Evolutionary conservation across 2,329 filamentous ascomycete species (phyloP), one percentile per base, ranked within the genome.

Genomic region (Aaosphaeria arxii): DNA sequence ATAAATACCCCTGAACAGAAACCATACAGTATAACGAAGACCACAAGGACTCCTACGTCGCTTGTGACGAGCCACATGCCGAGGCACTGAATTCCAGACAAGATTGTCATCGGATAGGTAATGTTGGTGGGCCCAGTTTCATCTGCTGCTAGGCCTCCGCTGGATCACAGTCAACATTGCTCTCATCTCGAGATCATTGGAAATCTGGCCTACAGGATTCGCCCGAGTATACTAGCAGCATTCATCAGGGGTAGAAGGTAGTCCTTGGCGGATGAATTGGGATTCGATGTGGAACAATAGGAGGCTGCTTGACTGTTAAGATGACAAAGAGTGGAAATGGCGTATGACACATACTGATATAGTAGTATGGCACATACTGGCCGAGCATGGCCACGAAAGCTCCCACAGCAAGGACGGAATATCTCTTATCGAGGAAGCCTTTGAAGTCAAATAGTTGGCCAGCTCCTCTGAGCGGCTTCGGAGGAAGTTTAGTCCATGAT

Each of bases 1-100:
- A 51, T 48, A 35, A 51, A 51, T 13, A 51, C 31, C 5, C 49
- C 49, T 11, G 49, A 48, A 11, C 45, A 45, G 30, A 51, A 48
- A n/a, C 49, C 49, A 32, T 51, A 51, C 6, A 51, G 42, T 17
- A 17, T 30, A 17, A 38, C 42, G 29, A 51, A 51, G 24, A 33
- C 42, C n/a, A 51, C 11, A 7, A 51, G 28, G 11, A 45, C 40
- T 24, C n/a, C 32, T 7, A 45, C 7, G 30, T 33, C 17, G n/a
- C 40, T 43, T 30, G 40, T 29, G 9, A 13, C 35, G 32, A 51
- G 49, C 49, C 49, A 51, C 36, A 51, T 13, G 6, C 44, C 33
- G 6, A 51, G 33, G 11, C 45, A 48, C 11, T 45, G 40, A 7
- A 51, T 11, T 6, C 49, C 49, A 5, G 49, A 51, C 5, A 48